Evolutionary conservation across 2,329 filamentous ascomycete genomes (phyloP).

Genomic region (Claviceps lovelessii): DNA sequence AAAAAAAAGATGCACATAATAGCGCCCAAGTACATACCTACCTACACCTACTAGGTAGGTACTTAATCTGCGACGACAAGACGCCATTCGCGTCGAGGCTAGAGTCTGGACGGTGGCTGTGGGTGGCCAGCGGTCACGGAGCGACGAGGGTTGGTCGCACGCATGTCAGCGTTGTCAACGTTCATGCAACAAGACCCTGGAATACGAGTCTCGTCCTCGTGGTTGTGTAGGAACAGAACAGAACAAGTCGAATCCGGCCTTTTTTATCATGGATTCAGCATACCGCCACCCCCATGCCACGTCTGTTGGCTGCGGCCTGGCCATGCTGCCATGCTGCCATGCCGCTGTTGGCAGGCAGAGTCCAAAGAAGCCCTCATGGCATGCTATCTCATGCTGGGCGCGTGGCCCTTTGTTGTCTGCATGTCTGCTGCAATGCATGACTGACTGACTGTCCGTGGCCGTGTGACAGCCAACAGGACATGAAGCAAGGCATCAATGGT

Average conservation of each 20-base stretch:
- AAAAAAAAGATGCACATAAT: not conserved
- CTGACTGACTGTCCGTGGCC: not conserved
- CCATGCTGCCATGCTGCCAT: not conserved
- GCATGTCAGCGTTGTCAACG: not conserved
- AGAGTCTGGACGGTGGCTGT: not conserved
- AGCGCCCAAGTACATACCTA: no score
- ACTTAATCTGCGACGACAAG: not conserved
- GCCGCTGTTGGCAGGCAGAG: not conserved
- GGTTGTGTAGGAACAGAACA: not conserved
- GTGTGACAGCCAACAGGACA: not conserved
- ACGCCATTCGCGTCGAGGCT: not conserved
- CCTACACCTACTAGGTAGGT: no score
- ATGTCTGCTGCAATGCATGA: not conserved
- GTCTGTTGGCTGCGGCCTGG: not conserved
- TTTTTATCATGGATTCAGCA: not conserved
- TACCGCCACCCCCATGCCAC: not conserved
- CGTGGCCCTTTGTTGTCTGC: not conserved
- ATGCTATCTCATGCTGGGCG: not conserved
- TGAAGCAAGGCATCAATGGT: not conserved
- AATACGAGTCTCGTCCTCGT: not conserved
- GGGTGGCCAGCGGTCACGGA: not conserved
- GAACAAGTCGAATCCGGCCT: not conserved
- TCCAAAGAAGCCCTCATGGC: no score
- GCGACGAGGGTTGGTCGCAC: not conserved
- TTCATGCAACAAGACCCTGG: not conserved